Conservation (phyloP, 331 rosid species). For the Dryas integrifolia region DNA sequence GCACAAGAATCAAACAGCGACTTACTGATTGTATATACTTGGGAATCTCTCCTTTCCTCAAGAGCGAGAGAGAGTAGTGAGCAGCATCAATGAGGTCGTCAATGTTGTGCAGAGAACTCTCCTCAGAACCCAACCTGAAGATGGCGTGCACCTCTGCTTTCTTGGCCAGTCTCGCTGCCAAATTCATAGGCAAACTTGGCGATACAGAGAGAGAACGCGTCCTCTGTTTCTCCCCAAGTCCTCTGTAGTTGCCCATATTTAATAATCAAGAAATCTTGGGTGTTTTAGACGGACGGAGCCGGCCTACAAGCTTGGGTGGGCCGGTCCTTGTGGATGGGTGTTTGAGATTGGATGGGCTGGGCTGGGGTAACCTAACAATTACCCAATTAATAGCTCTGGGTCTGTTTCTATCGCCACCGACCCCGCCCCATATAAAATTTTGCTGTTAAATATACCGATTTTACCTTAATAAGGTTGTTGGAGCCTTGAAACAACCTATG, state of each 20-base stretch:
- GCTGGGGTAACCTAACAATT: no score
- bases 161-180: constrained; percentile 64
- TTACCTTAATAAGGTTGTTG: no score
- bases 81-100: constrained; percentile 69
- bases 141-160: constrained; percentile 70
- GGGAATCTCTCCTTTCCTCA: constrained; percentile 60
- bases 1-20: not conserved
- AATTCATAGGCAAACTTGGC: constrained; percentile 53
- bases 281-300: no score
- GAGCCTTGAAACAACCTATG: no score
- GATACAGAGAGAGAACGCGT: constrained; percentile 61
- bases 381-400: no score
- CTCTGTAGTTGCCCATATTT: constrained; percentile 80
- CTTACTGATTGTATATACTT: constrained; percentile 47
- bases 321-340: no score
- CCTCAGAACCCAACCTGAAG: constrained; percentile 77
- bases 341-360: no score
- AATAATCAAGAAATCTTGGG: no score
- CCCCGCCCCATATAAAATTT: no score
- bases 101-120: constrained; percentile 68
- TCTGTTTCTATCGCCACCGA: no score
- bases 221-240: constrained; percentile 60
- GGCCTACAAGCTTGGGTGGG: no score
- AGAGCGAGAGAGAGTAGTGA: constrained; percentile 70
- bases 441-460: no score